Evolutionary conservation across 2,329 filamentous ascomycete species (phyloP).

Genomic region (Pyrenophora tritici-repentis): DNA sequence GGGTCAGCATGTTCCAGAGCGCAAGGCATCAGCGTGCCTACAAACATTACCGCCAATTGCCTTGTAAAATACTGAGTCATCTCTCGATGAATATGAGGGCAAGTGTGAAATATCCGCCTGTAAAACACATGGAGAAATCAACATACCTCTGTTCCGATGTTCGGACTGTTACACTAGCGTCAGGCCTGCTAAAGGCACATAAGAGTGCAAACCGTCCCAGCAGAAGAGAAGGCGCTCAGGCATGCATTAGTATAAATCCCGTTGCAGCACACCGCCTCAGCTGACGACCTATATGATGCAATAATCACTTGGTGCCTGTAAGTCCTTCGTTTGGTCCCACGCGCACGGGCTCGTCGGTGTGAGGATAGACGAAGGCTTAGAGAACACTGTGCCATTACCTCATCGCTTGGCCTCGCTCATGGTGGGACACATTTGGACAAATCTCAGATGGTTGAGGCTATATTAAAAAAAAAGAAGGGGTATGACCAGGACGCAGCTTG

Average conservation of each 20-base stretch:
- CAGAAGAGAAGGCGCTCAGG: slow-evolving; percentile 26
- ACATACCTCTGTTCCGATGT: slow-evolving; percentile 2
- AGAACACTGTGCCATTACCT: background rate
- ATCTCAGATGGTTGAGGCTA: too few relatives aligned
- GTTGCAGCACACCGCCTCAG: slow-evolving; percentile 35
- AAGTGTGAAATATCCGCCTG: background rate
- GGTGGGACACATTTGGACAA: background rate
- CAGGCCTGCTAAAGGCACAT: slow-evolving; percentile 33
- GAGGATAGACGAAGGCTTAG: slow-evolving; percentile 21
- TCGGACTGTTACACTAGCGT: slow-evolving; percentile 35
- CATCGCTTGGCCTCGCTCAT: background rate
- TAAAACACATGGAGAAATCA: background rate
- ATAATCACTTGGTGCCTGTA: slow-evolving; percentile 8
- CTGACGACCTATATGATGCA: slow-evolving; percentile 28
- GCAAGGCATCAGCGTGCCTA: slow-evolving; percentile 11
- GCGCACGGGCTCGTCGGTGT: slow-evolving; percentile 33
- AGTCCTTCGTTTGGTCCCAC: slow-evolving; percentile 29
- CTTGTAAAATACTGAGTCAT: too few relatives aligned
- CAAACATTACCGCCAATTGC: background rate
- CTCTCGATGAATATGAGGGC: too few relatives aligned
- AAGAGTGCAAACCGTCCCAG: slow-evolving; percentile 18
- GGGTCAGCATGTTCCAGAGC: slow-evolving; percentile 27
- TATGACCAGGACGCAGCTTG: background rate
- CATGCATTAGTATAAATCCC: slow-evolving; percentile 43
- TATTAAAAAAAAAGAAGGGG: background rate